Evolutionary conservation across 2,329 filamentous ascomycete species (phyloP), one percentile per base, ranked within the genome.

Genomic region (Botryosphaeria dothidea): DNA sequence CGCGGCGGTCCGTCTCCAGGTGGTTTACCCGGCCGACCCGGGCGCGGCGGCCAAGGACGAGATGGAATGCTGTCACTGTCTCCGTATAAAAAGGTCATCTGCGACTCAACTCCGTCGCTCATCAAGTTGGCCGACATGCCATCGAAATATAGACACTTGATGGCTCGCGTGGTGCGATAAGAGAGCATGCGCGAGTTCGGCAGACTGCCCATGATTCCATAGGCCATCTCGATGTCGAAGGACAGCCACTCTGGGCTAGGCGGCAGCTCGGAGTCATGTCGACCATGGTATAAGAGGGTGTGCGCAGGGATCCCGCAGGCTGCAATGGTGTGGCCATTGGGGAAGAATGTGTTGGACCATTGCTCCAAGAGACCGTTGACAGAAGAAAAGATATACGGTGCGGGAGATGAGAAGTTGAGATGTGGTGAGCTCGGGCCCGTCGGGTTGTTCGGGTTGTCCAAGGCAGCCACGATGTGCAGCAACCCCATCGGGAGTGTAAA

Each of bases 181-280:
- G 80, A 83, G 41, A 84, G 74, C 73, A 85, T 74, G 65, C 80
- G 78, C 8, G 80, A 81, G 58, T 80, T 71, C 36, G 77, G 74
- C 25, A 75, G 73, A 0, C 72, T 73, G 21, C 83, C 82, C 78
- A 83, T 84, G 67, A 85, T 84, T 4, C 80, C 81, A 68, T 85
- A 85, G n/a, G 81, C 77, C 83, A 84, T 85, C 65, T 81, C 82
- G 69, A 82, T 73, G 69, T 85, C 83, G 67, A 85, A 81, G 5
- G 82, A 80, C 23, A 85, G 73, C 82, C 82, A 85, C 71, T 85
- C 83, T 13, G 82, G 82, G 63, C 78, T 82, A 17, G 81, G 78
- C 3, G 82, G 79, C 3, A 76, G 66, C 4, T 79, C 71, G 11
- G 63, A 71, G 66, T 82, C 80, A 67, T 71, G 72, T 46, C 82